phyloP scores from a whole-genome alignment of 2,329 filamentous ascomycete genomes.

The Fusarium incarnatum region DNA sequence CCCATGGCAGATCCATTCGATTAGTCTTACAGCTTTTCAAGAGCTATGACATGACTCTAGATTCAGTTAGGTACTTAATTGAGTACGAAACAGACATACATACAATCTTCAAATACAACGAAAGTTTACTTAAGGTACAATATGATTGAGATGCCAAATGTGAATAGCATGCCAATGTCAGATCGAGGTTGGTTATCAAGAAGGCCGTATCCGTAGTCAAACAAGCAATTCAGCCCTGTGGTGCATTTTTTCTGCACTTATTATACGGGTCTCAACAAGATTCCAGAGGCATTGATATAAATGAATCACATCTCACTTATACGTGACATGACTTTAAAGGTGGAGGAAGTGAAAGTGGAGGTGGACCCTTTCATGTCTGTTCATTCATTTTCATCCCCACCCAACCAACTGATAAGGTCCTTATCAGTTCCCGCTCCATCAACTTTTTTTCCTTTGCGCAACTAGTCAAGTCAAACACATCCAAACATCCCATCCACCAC shows the following conservation, averaged over 20 bases:
- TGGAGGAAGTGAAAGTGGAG: neutral
- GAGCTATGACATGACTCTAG: neutral
- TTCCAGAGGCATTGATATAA: neutral
- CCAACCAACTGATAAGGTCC: slow-evolving; percentile 34
- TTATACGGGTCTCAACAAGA: neutral
- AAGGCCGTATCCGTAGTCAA: neutral
- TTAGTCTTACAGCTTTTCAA: neutral
- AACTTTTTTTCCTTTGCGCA: slow-evolving; percentile 40
- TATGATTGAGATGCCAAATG: neutral
- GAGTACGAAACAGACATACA: neutral
- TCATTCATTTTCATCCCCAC: neutral
- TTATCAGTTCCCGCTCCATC: slow-evolving; percentile 36
- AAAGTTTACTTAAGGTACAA: neutral
- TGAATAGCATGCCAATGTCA: neutral
- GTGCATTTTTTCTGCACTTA: neutral
- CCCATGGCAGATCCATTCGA: neutral
- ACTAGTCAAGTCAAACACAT: slow-evolving; percentile 6
- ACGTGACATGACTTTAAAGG: neutral
- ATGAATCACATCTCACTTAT: neutral
- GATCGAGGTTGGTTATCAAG: neutral
- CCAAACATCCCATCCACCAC: slow-evolving; percentile 14
- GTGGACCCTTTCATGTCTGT: neutral
- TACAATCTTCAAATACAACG: neutral
- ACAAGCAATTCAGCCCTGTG: neutral
- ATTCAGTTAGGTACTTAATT: neutral